These are phyloP conservation scores for Skeletonema tropicum DNA, from an alignment of 108 stramenopile species.

Conservation along the genomic window DNA sequence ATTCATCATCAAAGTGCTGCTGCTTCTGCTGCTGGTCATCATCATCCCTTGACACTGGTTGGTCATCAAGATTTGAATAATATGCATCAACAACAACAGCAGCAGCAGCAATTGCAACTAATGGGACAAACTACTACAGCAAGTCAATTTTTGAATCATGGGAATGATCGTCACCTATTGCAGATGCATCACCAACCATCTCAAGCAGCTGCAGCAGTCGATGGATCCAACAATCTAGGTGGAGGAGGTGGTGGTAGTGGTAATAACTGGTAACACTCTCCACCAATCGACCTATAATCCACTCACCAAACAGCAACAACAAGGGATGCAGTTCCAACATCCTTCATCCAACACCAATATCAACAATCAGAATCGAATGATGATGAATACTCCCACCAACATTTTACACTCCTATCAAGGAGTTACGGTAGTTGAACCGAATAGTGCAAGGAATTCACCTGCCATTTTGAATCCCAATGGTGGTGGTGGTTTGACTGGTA, in stretches of 20 bases:
- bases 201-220: neutral
- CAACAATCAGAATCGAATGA: constrained; percentile 10
- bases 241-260: too few species aligned
- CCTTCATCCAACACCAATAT: constrained; percentile 13
- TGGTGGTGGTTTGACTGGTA: neutral
- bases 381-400: neutral
- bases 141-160: neutral
- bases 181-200: neutral
- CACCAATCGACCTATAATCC: neutral
- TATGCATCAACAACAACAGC: neutral
- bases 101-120: neutral
- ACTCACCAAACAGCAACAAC: constrained; percentile 1
- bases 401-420: constrained; percentile 44
- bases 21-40: too few species aligned
- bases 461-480: constrained; percentile 21
- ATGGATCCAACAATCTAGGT: neutral
- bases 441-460: constrained; percentile 41
- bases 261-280: neutral
- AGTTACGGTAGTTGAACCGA: constrained; percentile 73
- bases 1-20: too few species aligned
- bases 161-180: neutral
- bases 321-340: neutral
- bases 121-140: neutral
- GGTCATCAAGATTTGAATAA: neutral
- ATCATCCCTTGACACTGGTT: neutral